Evolutionary conservation across 1,139 yeast species (phyloP), one percentile per base, ranked within the genome.

Genomic region (Yamadazyma blattariae): DNA sequence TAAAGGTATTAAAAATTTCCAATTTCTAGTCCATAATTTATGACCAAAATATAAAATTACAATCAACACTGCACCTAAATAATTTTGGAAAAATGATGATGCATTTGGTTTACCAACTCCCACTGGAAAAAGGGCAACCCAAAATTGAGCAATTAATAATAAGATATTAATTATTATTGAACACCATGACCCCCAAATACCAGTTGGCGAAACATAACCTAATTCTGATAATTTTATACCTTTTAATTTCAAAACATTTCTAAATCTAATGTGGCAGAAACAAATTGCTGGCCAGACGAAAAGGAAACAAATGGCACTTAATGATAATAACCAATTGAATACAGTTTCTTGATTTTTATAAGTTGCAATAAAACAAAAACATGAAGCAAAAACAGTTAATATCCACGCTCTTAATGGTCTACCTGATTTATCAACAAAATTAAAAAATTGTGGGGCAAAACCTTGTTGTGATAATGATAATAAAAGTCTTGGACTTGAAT

Each of bases 271-370:
- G 41, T 67, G 73, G 34, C 71, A 64, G 29, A 62, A 39, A 43
- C 72, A 66, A 42, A 68, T 66, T 32, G 64, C 59, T 19, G 61
- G 55, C 74, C 74, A 68, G 27, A 68, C 65, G 44, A 68, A 62
- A 26, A 68, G 59, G 40, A 64, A 67, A 8, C 71, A 64, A 37
- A 68, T 52, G 14, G 71, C 74, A 35, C 71, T 65, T 39, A 68
- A 62, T 20, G 72, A 62, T 50, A 68, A 60, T 37, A 68, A 57
- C 71, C 73, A 68, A 41, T 58, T 57, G 54, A 68, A 68, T 9
- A 68, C 73, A 15, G 62, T 54, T 37, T 64, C 69, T 48, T 67
- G 67, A 35, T 64, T 54, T 33, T 60, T 48, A 52, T 53, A 67
- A 13, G 71, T 66, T 28, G 73, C 74, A 43, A 68, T 67, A 38